A percentile compares a stretch with the other conserved stretches of the same genome.
Evolutionary conservation across 2,329 filamentous ascomycete species (phyloP).

Genomic region (Aspergillus sp.): DNA sequence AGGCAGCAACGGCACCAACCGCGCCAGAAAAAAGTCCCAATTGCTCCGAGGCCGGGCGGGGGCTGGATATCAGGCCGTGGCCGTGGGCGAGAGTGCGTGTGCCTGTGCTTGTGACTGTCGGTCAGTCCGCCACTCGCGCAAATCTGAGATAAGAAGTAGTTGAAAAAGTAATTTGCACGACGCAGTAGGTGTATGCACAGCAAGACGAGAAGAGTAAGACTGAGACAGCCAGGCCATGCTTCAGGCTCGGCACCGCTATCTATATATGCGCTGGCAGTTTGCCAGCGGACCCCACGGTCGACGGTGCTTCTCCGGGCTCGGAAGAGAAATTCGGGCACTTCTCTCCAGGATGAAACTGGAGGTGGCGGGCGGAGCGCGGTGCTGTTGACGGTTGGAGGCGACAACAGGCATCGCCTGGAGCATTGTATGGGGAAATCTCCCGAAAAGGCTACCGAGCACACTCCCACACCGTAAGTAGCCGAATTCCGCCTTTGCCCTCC

Average conservation of each 20-base stretch:
- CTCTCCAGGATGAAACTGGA: slow-evolving; percentile 5
- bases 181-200: not conserved
- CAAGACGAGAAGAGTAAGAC: not conserved
- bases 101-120: not conserved
- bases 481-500: slow-evolving; percentile 24
- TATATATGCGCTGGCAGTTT: slow-evolving; percentile 10
- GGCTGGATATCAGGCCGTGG: not conserved
- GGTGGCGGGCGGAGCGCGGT: slow-evolving; percentile 12
- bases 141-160: slow-evolving; percentile 2
- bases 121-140: not conserved
- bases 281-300: slow-evolving; percentile 10
- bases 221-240: not conserved
- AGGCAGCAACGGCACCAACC: not conserved
- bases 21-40: not conserved
- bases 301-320: slow-evolving; percentile 20
- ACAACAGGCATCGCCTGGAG: slow-evolving; percentile 3
- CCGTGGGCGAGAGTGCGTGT: slow-evolving; percentile 4
- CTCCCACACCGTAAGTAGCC: slow-evolving; percentile 14
- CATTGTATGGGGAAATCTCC: slow-evolving; percentile 22
- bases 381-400: slow-evolving; percentile 9
- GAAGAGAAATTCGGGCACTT: slow-evolving; percentile 20
- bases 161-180: not conserved
- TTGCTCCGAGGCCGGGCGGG: not conserved
- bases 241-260: not conserved
- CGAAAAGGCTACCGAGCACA: slow-evolving; percentile 23